Percentiles rank a stretch among this genome's conserved stretches.
These are phyloP conservation scores for Penicillium maclennaniae DNA, from an alignment of 495 filamentous ascomycete species.

Conservation along the genomic window DNA sequence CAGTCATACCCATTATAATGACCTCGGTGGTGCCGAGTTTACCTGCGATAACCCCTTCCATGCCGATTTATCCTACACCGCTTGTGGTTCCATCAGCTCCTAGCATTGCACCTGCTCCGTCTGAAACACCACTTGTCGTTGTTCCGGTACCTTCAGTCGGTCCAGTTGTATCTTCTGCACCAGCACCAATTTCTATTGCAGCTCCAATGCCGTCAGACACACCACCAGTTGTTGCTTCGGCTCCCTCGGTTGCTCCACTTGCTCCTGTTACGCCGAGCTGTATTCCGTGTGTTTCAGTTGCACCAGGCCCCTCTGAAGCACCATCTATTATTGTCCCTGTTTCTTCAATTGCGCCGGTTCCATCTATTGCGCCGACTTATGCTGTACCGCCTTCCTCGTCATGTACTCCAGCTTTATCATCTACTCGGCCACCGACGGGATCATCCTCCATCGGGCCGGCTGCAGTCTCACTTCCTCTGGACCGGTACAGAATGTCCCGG, in stretches of 20 bases:
- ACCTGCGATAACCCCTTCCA: not conserved
- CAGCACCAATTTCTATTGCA: no score
- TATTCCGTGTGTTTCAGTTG: no score
- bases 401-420: not conserved
- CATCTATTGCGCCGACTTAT: not conserved
- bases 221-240: not conserved
- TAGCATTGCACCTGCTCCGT: not conserved
- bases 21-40: not conserved
- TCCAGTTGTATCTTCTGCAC: no score
- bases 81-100: no score
- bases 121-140: not conserved
- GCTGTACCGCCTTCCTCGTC: conserved; percentile 6
- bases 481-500: not conserved
- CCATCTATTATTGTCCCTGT: no score
- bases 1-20: not conserved
- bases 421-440: not conserved
- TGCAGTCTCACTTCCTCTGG: not conserved
- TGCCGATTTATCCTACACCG: no score
- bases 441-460: no score
- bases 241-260: not conserved
- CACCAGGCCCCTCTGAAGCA: no score
- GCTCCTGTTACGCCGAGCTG: no score
- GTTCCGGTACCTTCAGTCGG: no score
- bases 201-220: no score
- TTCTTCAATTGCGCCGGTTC: not conserved